These are phyloP conservation scores for Pythium plurisporium DNA, from an alignment of 352 stramenopile genomes.

Conservation along the genomic window DNA sequence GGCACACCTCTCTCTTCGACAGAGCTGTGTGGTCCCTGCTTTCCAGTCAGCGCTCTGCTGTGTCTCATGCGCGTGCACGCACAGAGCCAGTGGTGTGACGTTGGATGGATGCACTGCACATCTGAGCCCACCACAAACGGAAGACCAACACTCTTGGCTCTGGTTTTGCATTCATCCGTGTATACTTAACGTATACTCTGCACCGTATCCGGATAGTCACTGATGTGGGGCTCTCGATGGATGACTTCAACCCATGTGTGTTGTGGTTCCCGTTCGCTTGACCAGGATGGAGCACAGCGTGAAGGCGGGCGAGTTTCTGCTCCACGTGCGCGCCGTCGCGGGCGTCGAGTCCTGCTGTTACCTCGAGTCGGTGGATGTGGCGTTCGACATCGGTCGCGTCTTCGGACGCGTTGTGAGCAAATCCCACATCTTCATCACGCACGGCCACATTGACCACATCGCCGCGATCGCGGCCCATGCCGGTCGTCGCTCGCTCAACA, in stretches of 20 bases:
- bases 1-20: too few relatives aligned
- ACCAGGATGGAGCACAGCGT: slow-evolving; percentile 1
- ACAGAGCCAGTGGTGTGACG: neutral
- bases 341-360: slow-evolving; percentile 78
- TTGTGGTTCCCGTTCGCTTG: too few relatives aligned
- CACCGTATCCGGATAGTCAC: neutral
- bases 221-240: too few relatives aligned
- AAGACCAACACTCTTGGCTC: slow-evolving; percentile 7
- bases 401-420: slow-evolving; percentile 45
- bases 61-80: neutral
- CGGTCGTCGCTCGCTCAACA: slow-evolving; percentile 43
- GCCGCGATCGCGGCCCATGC: slow-evolving; percentile 56
- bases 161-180: neutral
- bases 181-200: neutral
- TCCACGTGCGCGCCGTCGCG: slow-evolving; percentile 60
- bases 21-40: too few relatives aligned
- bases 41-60: too few relatives aligned
- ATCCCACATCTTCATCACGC: slow-evolving; percentile 82
- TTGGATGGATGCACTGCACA: too few relatives aligned
- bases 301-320: slow-evolving; percentile 34
- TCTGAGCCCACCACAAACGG: neutral
- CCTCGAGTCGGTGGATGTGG: slow-evolving; percentile 63
- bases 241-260: too few relatives aligned
- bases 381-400: slow-evolving; percentile 72
- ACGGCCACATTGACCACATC: slow-evolving; percentile 85